Percentiles rank a stretch among this genome's conserved stretches.
Evolutionary conservation across 768 basidiomycete genomes (phyloP).

Genomic region (Agrocybe pediades): DNA sequence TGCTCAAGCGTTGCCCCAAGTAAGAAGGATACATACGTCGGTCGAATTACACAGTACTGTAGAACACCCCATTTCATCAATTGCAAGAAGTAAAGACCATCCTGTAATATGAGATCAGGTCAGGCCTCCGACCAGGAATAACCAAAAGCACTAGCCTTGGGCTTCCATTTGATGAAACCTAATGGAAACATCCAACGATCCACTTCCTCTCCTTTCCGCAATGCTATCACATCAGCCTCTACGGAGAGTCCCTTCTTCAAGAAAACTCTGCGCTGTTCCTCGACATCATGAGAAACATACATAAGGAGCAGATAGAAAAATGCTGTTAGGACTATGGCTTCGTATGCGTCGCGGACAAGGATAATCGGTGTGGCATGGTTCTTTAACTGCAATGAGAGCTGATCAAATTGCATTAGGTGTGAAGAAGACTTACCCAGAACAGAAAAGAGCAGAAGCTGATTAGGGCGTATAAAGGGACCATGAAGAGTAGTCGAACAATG

Average conservation of each 20-base stretch:
- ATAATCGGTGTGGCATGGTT: constrained; percentile 70
- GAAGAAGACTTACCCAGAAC: constrained; percentile 55
- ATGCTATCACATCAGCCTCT: constrained; percentile 48
- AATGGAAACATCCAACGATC: constrained; percentile 74
- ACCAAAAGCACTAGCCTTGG: constrained; percentile 32
- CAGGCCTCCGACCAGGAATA: background rate
- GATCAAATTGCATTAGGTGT: too few relatives aligned
- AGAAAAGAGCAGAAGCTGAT: constrained; percentile 71
- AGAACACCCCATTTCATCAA: constrained; percentile 78
- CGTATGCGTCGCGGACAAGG: constrained; percentile 73
- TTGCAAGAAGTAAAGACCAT: constrained; percentile 70
- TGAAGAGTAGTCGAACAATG: constrained; percentile 73
- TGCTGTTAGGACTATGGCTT: constrained; percentile 71
- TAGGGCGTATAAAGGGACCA: constrained; percentile 76
- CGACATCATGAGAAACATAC: constrained; percentile 65
- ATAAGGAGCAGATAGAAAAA: constrained; percentile 79
- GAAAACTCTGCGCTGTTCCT: constrained; percentile 64
- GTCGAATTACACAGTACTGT: constrained; percentile 71
- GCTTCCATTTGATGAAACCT: constrained; percentile 62
- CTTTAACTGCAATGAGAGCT: constrained; percentile 25
- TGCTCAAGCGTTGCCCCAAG: background rate
- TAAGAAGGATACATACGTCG: constrained; percentile 38
- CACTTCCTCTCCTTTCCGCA: constrained; percentile 43
- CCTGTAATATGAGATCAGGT: constrained; percentile 32
- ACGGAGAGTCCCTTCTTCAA: constrained; percentile 57